Conservation (phyloP, 2,329 filamentous ascomycete genomes). For the Penicillium sp. region DNA sequence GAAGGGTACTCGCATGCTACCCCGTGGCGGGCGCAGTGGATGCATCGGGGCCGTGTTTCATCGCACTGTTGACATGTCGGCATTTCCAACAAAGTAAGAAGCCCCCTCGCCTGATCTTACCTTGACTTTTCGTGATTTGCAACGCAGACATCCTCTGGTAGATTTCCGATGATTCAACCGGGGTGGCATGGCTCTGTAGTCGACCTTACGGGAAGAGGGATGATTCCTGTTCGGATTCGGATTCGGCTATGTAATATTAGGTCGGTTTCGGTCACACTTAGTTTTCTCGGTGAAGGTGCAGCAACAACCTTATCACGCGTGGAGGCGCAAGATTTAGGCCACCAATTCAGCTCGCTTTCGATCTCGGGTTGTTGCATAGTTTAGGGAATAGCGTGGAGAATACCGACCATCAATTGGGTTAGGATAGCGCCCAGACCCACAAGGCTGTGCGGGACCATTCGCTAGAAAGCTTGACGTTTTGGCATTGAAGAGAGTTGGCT, state of each 20-base stretch:
- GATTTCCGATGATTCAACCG: conserved; percentile 19
- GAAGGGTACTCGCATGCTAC: conserved; percentile 13
- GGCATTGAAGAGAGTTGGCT: background rate
- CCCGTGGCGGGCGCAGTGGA: conserved; percentile 14
- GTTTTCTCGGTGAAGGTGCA: background rate
- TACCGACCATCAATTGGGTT: background rate
- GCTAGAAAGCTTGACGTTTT: background rate
- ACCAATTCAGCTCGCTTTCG: conserved; percentile 3
- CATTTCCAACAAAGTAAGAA: background rate
- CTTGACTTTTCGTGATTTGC: conserved; percentile 21
- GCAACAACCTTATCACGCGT: background rate
- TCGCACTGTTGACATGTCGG: conserved; percentile 13
- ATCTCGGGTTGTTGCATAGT: conserved; percentile 7
- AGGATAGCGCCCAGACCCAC: background rate
- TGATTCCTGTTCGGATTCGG: background rate
- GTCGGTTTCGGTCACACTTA: no score
- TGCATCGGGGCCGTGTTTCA: conserved; percentile 14
- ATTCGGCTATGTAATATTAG: no score
- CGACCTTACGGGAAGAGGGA: background rate
- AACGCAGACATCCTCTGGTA: conserved; percentile 15
- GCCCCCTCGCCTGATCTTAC: conserved; percentile 1
- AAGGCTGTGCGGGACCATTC: background rate
- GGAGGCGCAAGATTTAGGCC: conserved; percentile 3
- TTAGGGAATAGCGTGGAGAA: conserved; percentile 10
- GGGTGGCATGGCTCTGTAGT: conserved; percentile 11